Evolutionary conservation across 371 early-diverging fungal genomes (phyloP).

Genomic region (Vairimorpha ceranae): DNA sequence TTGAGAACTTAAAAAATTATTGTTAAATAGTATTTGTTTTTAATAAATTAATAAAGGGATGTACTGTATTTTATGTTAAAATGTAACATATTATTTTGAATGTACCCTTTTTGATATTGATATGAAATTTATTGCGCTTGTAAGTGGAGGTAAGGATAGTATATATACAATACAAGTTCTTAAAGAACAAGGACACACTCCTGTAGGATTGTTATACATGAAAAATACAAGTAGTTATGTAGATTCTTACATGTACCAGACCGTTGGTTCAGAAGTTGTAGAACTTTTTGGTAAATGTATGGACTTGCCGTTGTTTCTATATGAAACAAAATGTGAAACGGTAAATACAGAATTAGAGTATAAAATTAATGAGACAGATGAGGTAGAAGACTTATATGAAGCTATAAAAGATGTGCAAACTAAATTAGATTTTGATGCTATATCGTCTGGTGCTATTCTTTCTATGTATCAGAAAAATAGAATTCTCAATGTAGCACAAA

Average conservation of each 20-base stretch:
- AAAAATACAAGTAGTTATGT: constrained; percentile 71
- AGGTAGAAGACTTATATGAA: constrained; percentile 85
- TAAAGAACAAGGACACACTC: constrained; percentile 80
- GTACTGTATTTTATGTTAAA: no score
- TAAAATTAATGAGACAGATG: constrained; percentile 67
- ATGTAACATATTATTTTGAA: no score
- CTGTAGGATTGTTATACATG: constrained; percentile 84
- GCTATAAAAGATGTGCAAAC: constrained; percentile 69
- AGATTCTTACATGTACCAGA: constrained; percentile 97
- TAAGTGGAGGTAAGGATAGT: constrained; percentile 95
- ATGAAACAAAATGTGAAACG: constrained; percentile 70
- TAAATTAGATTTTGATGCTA: constrained; percentile 74
- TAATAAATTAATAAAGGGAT: no score
- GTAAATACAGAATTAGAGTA: constrained; percentile 65
- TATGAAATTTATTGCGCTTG: constrained; percentile 61
- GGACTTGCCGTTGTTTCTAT: constrained; percentile 75
- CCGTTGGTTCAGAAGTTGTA: constrained; percentile 87
- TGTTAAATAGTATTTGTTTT: no score
- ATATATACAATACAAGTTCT: constrained; percentile 87
- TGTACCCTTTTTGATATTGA: no score
- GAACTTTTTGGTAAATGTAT: constrained; percentile 75
- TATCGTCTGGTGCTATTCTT: constrained; percentile 91
- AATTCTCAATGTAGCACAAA: constrained; percentile 82
- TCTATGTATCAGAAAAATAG: constrained; percentile 91
- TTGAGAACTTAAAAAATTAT: no score